Base-by-base conservation (phyloP, 1,139 yeast genomes). In the Candida freyschussii region DNA sequence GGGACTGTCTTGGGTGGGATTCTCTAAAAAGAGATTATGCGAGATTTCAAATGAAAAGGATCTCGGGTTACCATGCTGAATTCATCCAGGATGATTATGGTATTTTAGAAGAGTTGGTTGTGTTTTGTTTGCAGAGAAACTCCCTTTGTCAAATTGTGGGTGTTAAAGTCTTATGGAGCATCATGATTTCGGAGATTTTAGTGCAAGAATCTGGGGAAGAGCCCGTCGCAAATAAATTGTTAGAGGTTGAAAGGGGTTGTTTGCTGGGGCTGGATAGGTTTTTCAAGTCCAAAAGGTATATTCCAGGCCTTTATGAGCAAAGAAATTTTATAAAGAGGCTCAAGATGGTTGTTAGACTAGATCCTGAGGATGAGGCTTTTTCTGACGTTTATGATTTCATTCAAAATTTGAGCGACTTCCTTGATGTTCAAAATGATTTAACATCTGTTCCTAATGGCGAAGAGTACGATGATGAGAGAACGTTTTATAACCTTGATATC, bases 381-480 rank as follows among this genome's bases (percentile, higher is more conserved):
- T 59, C 60, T 2, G 60, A 74, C 28, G 65, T 81, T 30, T 60
- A 68, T 42, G 61, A 62, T 29, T 73, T 79, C 36, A 64, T 80
- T 39, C 71, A 70, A 39, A 77, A 73, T 36, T 55, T 84, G 26
- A 57, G 76, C 22, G 80, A 76, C 21, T 83, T 85, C 57, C 60
- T 85, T 41, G 73, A 71, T 34, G 75, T 78, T 15, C 67, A 83
- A 50, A 69, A 77, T 41, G 86, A 83, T 49, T 72, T 82, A 48
- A 73, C 74, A 45, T 72, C 74, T 44, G 85, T 86, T 37, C 95
- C 96, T 14, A 72, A 71, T 31, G 91, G 89, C 14, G 78, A 79
- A 29, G 95, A 86, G 50, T 86, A 81, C 57, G 91, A 82, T 48
- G 94, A 83, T 52, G 95, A 86, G 56, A 67, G 95, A 53, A 79